Base-by-base conservation (phyloP, 2,329 filamentous ascomycete species). In the Talaromyces sp. region DNA sequence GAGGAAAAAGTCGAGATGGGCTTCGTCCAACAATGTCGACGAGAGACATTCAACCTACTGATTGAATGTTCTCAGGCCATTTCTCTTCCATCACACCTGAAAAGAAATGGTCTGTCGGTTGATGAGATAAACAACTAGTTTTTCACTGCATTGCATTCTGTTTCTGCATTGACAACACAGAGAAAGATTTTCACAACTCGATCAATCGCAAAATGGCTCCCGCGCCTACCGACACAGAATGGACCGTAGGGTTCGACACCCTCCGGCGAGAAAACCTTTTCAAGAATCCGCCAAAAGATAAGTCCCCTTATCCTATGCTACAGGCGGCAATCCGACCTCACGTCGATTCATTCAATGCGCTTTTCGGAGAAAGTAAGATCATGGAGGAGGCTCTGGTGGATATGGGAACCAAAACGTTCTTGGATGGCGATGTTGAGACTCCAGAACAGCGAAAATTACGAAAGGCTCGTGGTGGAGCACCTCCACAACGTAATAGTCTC, bases 271-370 rank as follows among this genome's bases (percentile, higher is more conserved):
- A 99, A 74, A 86, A 91, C 61, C 90, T 99, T 24, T 99, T 99
- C 78, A 85, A 87, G 73, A 89, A 96, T 70, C 94, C 95, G 19
- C 94, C 95, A 0, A 90, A 87, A 73, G 93, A 98, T 75, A 90
- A 87, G 71, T 90, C 90, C 10, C 92, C 94, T 66, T 98, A 96
- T 74, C 95, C 95, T 14, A 86, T 90, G 24, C 87, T 99, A 57
- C 90, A 93, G 72, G 86, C 86, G 67, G 91, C 94, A n/a, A 89
- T 98, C 66, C 85, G 91, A 69, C 95, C 95, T 59, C 95, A 99
- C 78, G 90, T 98, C 72, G 89, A 97, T 73, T 95, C 95, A 7
- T 99, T 97, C 86, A 97, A 99, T 82, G 89, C 89, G 61, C 84
- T 98, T 57, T 96, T 97, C 75, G 86, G 88, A 37, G 83, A 85